phyloP scores from a whole-genome alignment of 1,284 basidiomycete genomes.

The Ganoderma boninense region DNA sequence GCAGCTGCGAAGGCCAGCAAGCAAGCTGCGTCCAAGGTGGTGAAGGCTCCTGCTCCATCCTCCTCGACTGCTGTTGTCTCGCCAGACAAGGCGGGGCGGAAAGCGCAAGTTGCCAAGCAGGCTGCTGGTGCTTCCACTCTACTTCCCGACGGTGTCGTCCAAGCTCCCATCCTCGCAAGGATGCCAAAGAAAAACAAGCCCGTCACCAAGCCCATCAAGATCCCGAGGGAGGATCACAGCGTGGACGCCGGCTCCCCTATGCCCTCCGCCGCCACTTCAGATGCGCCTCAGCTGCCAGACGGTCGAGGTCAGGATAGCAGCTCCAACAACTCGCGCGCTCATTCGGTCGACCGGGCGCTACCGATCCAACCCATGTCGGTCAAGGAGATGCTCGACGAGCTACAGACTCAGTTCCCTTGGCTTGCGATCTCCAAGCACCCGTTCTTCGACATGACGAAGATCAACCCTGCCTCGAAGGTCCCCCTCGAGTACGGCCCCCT shows the following conservation, averaged over 20 bases:
- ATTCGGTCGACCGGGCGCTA: conserved; percentile 58
- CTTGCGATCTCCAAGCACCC: conserved; percentile 74
- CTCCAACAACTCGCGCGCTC: conserved; percentile 63
- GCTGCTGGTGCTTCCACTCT: conserved; percentile 19
- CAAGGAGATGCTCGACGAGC: conserved; percentile 68
- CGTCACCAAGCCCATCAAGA: conserved; percentile 62
- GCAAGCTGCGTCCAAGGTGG: conserved; percentile 39
- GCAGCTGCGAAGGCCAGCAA: conserved; percentile 40
- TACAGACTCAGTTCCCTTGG: conserved; percentile 64
- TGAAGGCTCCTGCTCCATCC: conserved; percentile 34
- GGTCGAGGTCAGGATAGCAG: conserved; percentile 50
- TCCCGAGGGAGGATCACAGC: conserved; percentile 63
- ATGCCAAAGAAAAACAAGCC: conserved; percentile 85
- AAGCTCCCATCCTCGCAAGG: conserved; percentile 78
- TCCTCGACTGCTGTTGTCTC: conserved; percentile 37
- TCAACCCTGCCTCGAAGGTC: conserved; percentile 77
- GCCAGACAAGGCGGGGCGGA: conserved; percentile 30
- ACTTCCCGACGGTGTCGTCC: conserved; percentile 50
- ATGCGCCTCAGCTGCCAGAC: conserved; percentile 48
- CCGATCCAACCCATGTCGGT: conserved; percentile 57
- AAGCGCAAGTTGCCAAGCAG: conserved; percentile 23
- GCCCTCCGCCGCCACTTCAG: conserved; percentile 55
- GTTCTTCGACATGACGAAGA: conserved; percentile 75
- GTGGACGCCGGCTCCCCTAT: conserved; percentile 52
- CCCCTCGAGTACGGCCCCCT: conserved; percentile 83